A percentile compares a stretch with the other conserved stretches of the same genome.
These are phyloP conservation scores for Ogataea degrootiae DNA, from an alignment of 805 yeast species.

Conservation along the genomic window DNA sequence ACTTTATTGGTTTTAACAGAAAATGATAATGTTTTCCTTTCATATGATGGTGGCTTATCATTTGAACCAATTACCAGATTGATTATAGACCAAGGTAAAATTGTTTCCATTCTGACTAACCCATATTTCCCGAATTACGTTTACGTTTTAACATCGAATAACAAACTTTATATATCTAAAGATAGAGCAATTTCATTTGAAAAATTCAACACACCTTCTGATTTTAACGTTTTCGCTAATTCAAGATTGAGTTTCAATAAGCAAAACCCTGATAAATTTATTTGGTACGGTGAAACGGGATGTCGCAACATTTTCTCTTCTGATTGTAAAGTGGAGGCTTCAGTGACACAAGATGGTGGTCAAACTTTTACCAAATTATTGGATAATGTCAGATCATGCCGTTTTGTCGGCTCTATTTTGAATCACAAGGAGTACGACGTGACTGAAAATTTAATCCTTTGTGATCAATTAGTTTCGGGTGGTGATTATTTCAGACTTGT, in stretches of 20 bases:
- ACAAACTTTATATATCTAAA: conserved; percentile 50
- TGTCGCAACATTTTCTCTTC: conserved; percentile 42
- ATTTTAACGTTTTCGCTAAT: conserved; percentile 33
- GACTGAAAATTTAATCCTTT: conserved; percentile 54
- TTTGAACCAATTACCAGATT: conserved; percentile 35
- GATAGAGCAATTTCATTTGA: conserved; percentile 65
- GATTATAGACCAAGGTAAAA: conserved; percentile 33
- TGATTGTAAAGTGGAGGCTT: conserved; percentile 56
- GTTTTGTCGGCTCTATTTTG: conserved; percentile 57
- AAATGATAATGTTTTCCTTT: conserved; percentile 49
- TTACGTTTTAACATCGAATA: conserved; percentile 45
- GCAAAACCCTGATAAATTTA: conserved; percentile 48
- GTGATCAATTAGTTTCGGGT: conserved; percentile 44
- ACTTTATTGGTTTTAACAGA: conserved; percentile 59
- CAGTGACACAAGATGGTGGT: conserved; percentile 67
- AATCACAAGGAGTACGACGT: conserved; percentile 22
- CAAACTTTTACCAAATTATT: conserved; percentile 49
- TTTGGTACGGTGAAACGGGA: conserved; percentile 62
- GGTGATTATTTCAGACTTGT: conserved; percentile 22
- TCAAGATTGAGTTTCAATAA: conserved; percentile 60
- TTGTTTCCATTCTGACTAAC: conserved; percentile 58
- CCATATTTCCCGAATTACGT: conserved; percentile 54
- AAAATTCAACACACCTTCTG: conserved; percentile 45
- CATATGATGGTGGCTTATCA: conserved; percentile 63
- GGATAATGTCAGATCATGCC: conserved; percentile 55